Base-by-base conservation (phyloP, 345 rosid species). In the Hirschfeldia incana region DNA sequence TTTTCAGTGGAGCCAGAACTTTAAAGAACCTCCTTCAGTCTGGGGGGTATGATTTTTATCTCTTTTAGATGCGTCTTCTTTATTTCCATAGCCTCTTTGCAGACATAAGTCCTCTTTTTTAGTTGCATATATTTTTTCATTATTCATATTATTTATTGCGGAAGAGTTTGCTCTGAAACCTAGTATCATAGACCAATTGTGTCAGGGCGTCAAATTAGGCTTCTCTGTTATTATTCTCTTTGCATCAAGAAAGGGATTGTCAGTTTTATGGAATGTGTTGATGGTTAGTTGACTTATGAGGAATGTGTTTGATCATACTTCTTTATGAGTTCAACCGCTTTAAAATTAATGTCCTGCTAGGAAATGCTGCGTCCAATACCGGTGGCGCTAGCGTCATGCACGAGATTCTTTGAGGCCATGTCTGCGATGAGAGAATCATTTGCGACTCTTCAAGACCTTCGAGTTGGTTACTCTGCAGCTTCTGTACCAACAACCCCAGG, bases 301-400 rank as follows among this genome's bases (percentile, higher is more conserved):
- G 29, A 28, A 29, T 29, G 30, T 29, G 30, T 29, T 29, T 36
- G 46, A 30, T 71, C 58, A 37, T 1, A 46, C 13, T 72, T 37
- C 30, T 16, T 5, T 67, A 33, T 63, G 33, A 58, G 36, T 5
- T 61, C 42, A 75, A 5, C 42, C 0, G 29, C 51, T 69, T 36
- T 1, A 6, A 60, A 12, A 8, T 53, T 12, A 29, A 0, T n/a
- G n/a, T n/a, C n/a, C n/a, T n/a, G 57, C 15, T 34, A 34, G 97
- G 99, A 96, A 85, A 93, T 96, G 98, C 87, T 96, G 37, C 98
- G 98, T 27, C 99, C 99, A 16, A 93, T 96, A 79, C 99, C 98
- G 0, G 98, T 96, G 74, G 99, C 99, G 60, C 84, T 96, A 75
- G 98, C 99, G 70, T 96, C 99, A 11, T 93, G 98, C 83, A 91